Percentiles rank a stretch among this genome's conserved stretches.
These are phyloP conservation scores for Karstenula rhodostoma DNA, from an alignment of 2,329 filamentous ascomycete genomes.

Conservation along the genomic window DNA sequence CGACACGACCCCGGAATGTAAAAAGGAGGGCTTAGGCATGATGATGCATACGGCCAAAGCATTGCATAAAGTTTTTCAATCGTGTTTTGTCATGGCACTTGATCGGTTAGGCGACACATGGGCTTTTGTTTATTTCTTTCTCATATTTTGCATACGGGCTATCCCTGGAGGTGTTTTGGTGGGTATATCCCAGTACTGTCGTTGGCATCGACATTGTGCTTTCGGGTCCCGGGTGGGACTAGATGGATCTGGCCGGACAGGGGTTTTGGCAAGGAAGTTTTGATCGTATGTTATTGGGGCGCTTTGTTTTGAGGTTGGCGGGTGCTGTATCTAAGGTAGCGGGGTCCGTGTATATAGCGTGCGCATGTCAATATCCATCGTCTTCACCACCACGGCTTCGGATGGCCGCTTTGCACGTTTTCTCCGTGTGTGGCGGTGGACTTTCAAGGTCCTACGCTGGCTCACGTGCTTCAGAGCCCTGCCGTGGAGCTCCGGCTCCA, in stretches of 20 bases:
- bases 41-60: neutral
- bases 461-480: neutral
- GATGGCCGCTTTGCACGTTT: neutral
- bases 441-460: neutral
- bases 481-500: neutral
- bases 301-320: neutral
- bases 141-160: conserved; percentile 11
- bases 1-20: conserved; percentile 28
- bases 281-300: neutral
- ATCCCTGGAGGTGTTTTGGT: conserved; percentile 10
- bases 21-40: neutral
- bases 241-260: conserved; percentile 5
- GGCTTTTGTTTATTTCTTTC: neutral
- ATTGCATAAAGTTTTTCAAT: conserved; percentile 8
- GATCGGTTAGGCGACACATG: neutral
- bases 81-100: neutral
- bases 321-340: neutral
- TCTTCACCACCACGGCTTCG: neutral
- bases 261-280: neutral
- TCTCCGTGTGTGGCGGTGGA: neutral
- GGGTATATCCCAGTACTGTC: conserved; percentile 15
- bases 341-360: conserved; percentile 7
- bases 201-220: conserved; percentile 3
- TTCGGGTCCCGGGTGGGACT: neutral
- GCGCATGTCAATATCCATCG: conserved; percentile 8